phyloP scores from a whole-genome alignment of 768 basidiomycete genomes.

The Asterophora parasitica region DNA sequence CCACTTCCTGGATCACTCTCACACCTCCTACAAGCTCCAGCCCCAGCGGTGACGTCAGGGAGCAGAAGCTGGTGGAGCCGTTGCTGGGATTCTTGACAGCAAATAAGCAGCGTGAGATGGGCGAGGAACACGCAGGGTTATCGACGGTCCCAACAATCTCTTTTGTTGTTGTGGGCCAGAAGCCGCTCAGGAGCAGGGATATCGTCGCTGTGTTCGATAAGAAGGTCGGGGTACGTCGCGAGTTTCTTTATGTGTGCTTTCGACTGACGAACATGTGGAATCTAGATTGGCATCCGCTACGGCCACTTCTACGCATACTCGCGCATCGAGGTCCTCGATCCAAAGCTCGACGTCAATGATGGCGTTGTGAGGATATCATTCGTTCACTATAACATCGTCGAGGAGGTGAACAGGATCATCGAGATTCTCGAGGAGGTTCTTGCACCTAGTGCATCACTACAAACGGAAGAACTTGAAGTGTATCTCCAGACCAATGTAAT shows the following conservation, averaged over 20 bases:
- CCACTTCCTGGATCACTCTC: slow-evolving; percentile 56
- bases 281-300: slow-evolving; percentile 70
- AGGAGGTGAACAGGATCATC: slow-evolving; percentile 62
- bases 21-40: slow-evolving; percentile 57
- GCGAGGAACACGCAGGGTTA: slow-evolving; percentile 41
- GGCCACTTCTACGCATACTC: slow-evolving; percentile 79
- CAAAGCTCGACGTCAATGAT: slow-evolving; percentile 55
- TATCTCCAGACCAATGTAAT: no score
- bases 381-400: slow-evolving; percentile 75
- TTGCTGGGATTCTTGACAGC: slow-evolving; percentile 53
- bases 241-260: neutral
- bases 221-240: slow-evolving; percentile 50
- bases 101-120: slow-evolving; percentile 46
- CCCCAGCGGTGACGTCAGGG: slow-evolving; percentile 47
- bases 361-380: slow-evolving; percentile 72
- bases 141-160: slow-evolving; percentile 62
- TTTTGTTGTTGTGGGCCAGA: slow-evolving; percentile 63
- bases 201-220: slow-evolving; percentile 62
- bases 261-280: neutral
- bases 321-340: slow-evolving; percentile 45
- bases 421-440: slow-evolving; percentile 49
- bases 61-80: slow-evolving; percentile 50
- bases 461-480: no score
- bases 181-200: slow-evolving; percentile 52
- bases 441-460: no score